phyloP scores from a whole-genome alignment of 202 grass and related monocot genomes.

The Cymbopogon flexuosus region DNA sequence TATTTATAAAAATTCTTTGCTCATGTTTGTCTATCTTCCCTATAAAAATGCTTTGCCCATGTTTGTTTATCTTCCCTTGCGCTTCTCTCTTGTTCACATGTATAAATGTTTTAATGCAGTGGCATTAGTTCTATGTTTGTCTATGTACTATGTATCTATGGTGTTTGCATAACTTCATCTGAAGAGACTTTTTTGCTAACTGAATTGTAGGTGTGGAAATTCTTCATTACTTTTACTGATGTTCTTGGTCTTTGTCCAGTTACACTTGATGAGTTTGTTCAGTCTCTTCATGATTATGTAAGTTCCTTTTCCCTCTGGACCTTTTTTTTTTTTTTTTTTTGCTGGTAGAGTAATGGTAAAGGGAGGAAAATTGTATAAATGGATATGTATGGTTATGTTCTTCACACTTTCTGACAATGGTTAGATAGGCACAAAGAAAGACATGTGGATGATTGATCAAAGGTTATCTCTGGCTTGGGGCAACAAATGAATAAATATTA shows the following conservation, averaged over 20 bases:
- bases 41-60: slow-evolving; percentile 1
- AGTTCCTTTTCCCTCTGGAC: slow-evolving; percentile 36
- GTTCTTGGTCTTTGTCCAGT: slow-evolving; percentile 77
- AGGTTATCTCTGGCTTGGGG: neutral
- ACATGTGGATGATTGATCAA: neutral
- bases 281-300: slow-evolving; percentile 99
- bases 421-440: slow-evolving; percentile 5
- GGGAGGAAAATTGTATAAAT: neutral
- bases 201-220: slow-evolving; percentile 86
- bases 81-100: neutral
- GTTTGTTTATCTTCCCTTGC: slow-evolving; percentile 25
- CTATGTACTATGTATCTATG: neutral
- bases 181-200: slow-evolving; percentile 15
- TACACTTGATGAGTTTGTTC: slow-evolving; percentile 92
- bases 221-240: slow-evolving; percentile 90
- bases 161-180: neutral
- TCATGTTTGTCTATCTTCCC: slow-evolving; percentile 19
- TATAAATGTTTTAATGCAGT: neutral
- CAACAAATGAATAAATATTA: slow-evolving; percentile 6
- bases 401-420: neutral
- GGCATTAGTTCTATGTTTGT: neutral
- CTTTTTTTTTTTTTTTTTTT: neutral
- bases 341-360: neutral
- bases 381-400: neutral
- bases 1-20: neutral